Percentiles rank a stretch among this genome's conserved stretches.
phyloP scores from a whole-genome alignment of 2,329 filamentous ascomycete species.

The Cladosporium sp. region DNA sequence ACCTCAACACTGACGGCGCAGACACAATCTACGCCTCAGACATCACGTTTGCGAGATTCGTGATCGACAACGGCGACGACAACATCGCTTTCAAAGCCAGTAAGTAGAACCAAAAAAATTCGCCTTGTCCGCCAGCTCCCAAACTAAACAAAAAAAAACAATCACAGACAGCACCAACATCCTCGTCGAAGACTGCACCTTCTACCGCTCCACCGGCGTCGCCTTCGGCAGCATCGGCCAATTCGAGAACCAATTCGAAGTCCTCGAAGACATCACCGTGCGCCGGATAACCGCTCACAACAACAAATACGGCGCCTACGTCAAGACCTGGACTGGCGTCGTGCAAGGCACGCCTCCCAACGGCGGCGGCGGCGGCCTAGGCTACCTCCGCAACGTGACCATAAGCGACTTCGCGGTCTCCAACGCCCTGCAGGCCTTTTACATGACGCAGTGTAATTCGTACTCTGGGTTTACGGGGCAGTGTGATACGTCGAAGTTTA shows the following conservation, averaged over 20 bases:
- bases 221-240: conserved; percentile 57
- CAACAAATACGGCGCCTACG: conserved; percentile 14
- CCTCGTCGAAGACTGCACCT: conserved; percentile 45
- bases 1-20: conserved; percentile 46
- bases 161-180: conserved; percentile 49
- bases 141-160: neutral
- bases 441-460: conserved; percentile 28
- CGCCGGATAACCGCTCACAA: conserved; percentile 37
- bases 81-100: conserved; percentile 52
- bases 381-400: conserved; percentile 37
- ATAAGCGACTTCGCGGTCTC: conserved; percentile 30
- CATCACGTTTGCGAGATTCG: conserved; percentile 50
- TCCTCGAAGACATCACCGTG: conserved; percentile 47
- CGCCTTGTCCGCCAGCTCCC: neutral
- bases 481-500: conserved; percentile 34
- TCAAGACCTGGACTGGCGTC: conserved; percentile 57
- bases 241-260: conserved; percentile 47
- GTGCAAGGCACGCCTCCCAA: conserved; percentile 46
- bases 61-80: conserved; percentile 51
- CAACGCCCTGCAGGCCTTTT: conserved; percentile 19
- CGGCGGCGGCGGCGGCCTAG: conserved; percentile 57
- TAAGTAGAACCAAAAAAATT: neutral
- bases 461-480: conserved; percentile 20
- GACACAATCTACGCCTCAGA: conserved; percentile 53
- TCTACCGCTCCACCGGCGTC: conserved; percentile 50